Evolutionary conservation across 1,139 yeast species (phyloP), one percentile per base, ranked within the genome.

Genomic region (Hanseniaspora gamundiae): DNA sequence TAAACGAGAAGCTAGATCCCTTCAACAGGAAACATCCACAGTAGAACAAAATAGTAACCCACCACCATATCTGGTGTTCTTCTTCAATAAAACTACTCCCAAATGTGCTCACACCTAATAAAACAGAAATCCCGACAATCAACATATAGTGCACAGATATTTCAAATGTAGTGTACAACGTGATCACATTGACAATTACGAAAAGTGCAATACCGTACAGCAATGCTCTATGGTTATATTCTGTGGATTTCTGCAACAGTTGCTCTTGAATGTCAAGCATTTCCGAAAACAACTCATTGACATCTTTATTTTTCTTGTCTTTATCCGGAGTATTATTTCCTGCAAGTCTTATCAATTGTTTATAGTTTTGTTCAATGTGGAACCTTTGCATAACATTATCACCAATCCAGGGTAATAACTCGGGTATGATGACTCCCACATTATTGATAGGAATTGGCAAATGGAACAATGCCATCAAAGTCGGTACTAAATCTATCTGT

Each of bases 21-120:
- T n/a, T n/a, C n/a, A n/a, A n/a, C n/a, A n/a, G 17, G 2, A 31
- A 40, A 5, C 30, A 13, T 4, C 46, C 50, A 13, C 39, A 30
- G 3, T 47, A 33, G 29, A 40, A 30, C 35, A 30, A 42, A 0
- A 76, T 63, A 0, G 75, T 65, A 16, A 78, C 67, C 72, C 91
- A 81, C 84, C 94, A 91, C 99, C 99, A 91, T 14, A 87, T 64
- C 58, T 87, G 96, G 57, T 91, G 95, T 56, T 91, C 99, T 59
- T 91, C 99, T 55, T 91, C 99, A n/a, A 91, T 83, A 50, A 87
- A 69, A 22, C 95, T 85, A 33, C 95, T 84, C 0, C 94, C 96
- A 66, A 86, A 85, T 59, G 82, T 49, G 9, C 76, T 67, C 20
- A 76, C 3, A 51, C 67, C 53, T 41, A 60, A 42, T 2, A 68